phyloP scores from a whole-genome alignment of 345 rosid species.

The Boechera divaricarpa region DNA sequence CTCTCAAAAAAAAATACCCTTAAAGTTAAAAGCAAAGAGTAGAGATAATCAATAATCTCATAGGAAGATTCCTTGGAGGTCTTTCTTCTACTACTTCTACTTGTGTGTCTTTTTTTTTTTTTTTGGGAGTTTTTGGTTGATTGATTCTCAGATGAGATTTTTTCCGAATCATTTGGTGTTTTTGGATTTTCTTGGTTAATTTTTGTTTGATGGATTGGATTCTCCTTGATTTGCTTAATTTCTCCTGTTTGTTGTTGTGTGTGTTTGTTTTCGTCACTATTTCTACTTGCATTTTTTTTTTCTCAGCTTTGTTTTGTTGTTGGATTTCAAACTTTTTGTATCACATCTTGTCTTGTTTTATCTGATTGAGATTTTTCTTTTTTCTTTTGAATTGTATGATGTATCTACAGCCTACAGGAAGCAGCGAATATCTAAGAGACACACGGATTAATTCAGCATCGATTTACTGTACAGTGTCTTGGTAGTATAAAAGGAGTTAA shows the following conservation, averaged over 20 bases:
- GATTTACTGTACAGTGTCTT: conserved; percentile 27
- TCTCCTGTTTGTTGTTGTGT: not conserved
- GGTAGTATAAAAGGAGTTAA: conserved; percentile 20
- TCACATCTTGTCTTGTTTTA: not conserved
- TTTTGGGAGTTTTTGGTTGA: not conserved
- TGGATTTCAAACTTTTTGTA: not conserved
- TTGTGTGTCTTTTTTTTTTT: not conserved
- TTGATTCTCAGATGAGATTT: conserved; percentile 16
- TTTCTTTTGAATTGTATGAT: not conserved
- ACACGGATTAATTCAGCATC: conserved; percentile 13
- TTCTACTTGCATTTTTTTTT: conserved; percentile 17
- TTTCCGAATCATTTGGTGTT: not conserved
- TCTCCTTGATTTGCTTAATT: not conserved
- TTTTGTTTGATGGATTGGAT: not conserved
- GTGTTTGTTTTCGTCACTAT: not conserved
- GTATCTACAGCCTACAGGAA: conserved; percentile 40
- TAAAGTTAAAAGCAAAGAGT: not conserved
- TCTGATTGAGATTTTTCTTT: conserved; percentile 2
- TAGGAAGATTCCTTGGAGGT: conserved; percentile 25
- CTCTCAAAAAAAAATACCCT: conserved; percentile 14
- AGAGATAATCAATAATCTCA: not conserved
- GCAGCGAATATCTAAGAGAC: not conserved
- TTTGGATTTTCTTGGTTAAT: not conserved
- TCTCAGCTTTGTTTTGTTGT: conserved; percentile 18
- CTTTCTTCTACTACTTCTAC: not conserved